Evolutionary conservation across 2,329 filamentous ascomycete species (phyloP), one percentile per base, ranked within the genome.

Genomic region (Fusarium sp.): DNA sequence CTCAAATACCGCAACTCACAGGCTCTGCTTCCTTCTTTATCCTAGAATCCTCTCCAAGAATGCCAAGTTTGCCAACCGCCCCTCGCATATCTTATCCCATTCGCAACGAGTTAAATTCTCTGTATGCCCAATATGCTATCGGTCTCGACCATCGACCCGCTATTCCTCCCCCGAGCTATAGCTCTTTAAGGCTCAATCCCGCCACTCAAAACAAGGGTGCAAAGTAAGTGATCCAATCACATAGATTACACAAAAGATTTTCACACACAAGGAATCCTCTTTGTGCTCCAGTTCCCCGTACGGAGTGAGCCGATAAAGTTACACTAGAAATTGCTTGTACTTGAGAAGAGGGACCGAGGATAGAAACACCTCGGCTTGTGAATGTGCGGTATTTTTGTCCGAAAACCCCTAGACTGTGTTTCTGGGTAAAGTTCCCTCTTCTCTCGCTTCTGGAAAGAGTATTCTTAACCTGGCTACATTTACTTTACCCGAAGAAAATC

Each of bases 331-430:
- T 50, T 50, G 47, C 47, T 50, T 50, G 23, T 49, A 15, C 12
- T 38, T 9, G 23, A 6, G 15, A 38, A 30, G 18, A 34, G 34
- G 18, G 6, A 33, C 20, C 37, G 61, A 38, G 20, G 33, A 16
- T 38, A 42, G 15, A 26, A 50, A 30, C 47, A 11, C 42, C 60
- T 63, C 60, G 60, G 60, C 37, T 57, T 45, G 56, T 33, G 34
- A 23, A 34, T 36, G 16, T 63, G 60, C 58, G 59, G n/a, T 63
- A 63, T 63, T 63, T 57, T 61, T 23, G 20, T 37, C 57, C 57
- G 23, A 16, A 26, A 30, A 30, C 38, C 47, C 47, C 33, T 50
- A 50, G 16, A 49, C 23, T n/a, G 26, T 18, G 8, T 60, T 18
- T 16, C 10, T 31, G 18, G 18, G 36, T 34, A 26, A 30, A 20